Base-by-base conservation (phyloP, 2,329 filamentous ascomycete genomes). In the Fusarium camptoceras region DNA sequence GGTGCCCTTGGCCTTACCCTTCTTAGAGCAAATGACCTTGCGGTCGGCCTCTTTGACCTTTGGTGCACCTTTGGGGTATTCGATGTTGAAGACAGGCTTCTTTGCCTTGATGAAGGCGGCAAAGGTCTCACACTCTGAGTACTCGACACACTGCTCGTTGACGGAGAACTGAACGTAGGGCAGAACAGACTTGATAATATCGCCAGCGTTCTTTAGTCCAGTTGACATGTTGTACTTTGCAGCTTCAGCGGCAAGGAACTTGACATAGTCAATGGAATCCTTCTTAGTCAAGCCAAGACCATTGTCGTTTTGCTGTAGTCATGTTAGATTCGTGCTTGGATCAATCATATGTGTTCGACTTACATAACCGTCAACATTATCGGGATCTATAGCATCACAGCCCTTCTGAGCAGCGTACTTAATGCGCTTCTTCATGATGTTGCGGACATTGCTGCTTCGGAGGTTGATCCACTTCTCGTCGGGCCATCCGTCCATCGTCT, bases 51-150 rank as follows among this genome's bases (percentile, higher is more conserved):
- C 53, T 6, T 77, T 73, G 22, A 86, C 79, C 5, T 71, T 61
- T 78, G 77, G 77, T 10, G 83, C 84, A 11, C 82, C 83, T 44
- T 85, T 81, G 5, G 89, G 89, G 73, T 93, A 93, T 80, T 93
- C 91, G 67, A 93, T 91, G 75, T 92, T 87, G 76, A 92, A 92
- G 31, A 93, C 90, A 3, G 91, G 90, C 77, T 92, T 92, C 31
- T 83, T 82, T 8, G 84, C 85, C 12, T 83, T 73, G 59, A 90
- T 84, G 73, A 92, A 92, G 6, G 84, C 78, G 4, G 80, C 78
- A 76, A 88, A 92, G 3, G 79, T 83, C 37, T 81, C 79, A 75
- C 90, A 92, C 76, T 92, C 89, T 7, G 79, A 63, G 71, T 87
- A 87, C 75, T 89, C 72, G 18, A 85, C 83, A 76, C 91, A 93